phyloP scores from a whole-genome alignment of 495 filamentous ascomycete species.

The Neurospora tetraspora region DNA sequence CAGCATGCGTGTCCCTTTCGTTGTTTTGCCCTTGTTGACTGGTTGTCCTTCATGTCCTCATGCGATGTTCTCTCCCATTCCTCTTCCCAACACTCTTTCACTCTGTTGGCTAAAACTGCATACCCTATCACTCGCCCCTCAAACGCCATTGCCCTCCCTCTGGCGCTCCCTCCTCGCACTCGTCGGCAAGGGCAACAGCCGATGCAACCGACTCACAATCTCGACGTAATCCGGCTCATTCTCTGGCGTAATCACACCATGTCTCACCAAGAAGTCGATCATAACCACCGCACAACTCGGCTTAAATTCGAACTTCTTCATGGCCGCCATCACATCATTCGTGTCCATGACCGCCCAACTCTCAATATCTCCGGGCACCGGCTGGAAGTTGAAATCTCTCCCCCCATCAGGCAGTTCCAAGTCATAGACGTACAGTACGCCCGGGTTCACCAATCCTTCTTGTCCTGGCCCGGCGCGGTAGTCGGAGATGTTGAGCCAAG shows the following conservation, averaged over 20 bases:
- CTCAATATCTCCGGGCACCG: constrained; percentile 44
- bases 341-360: constrained; percentile 38
- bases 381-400: constrained; percentile 25
- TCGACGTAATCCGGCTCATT: constrained; percentile 41
- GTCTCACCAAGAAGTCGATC: constrained; percentile 46
- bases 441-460: constrained; percentile 30
- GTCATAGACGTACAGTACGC: constrained; percentile 41
- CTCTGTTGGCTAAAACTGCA: neutral
- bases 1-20: neutral
- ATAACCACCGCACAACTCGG: constrained; percentile 39
- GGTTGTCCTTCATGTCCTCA: too few species aligned
- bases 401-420: constrained; percentile 25
- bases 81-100: too few species aligned
- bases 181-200: constrained; percentile 28
- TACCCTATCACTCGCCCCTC: neutral
- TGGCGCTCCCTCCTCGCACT: neutral
- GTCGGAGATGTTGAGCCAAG: constrained; percentile 29
- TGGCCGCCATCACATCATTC: constrained; percentile 33
- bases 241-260: constrained; percentile 41
- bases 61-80: neutral
- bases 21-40: neutral
- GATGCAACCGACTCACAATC: constrained; percentile 39
- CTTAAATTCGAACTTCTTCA: constrained; percentile 43
- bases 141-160: neutral
- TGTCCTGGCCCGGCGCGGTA: constrained; percentile 42